Conservation (phyloP, 2,329 filamentous ascomycete genomes). For the Apiospora malaysiana region DNA sequence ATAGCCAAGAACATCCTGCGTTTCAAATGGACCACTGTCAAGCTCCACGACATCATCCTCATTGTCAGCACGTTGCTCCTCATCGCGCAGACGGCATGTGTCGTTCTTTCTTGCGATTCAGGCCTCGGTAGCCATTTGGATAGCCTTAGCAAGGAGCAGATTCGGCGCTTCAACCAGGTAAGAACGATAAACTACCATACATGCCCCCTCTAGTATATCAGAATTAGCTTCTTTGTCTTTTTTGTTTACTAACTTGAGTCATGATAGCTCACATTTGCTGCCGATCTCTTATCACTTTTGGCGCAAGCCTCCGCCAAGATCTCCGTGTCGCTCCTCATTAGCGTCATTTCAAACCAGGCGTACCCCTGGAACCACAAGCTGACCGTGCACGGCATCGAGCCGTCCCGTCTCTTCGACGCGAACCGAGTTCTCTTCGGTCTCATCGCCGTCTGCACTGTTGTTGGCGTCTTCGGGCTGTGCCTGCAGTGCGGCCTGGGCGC, state of each 20-base stretch:
- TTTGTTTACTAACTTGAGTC: background rate
- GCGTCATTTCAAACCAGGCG: constrained; percentile 1
- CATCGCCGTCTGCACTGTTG: background rate
- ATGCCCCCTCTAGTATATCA: background rate
- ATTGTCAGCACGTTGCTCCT: background rate
- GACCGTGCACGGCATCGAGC: background rate
- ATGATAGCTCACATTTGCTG: background rate
- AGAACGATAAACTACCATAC: background rate
- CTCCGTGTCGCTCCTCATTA: background rate
- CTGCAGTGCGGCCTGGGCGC: background rate
- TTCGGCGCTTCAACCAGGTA: constrained; percentile 5
- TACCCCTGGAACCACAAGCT: background rate
- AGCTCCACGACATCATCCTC: background rate
- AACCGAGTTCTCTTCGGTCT: background rate
- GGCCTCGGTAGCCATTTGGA: background rate
- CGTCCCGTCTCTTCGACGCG: background rate
- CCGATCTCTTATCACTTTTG: background rate
- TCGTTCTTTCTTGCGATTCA: background rate
- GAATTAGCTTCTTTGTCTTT: background rate
- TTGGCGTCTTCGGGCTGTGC: background rate
- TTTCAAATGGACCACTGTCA: constrained; percentile 5
- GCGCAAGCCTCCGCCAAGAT: background rate
- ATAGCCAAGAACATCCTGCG: constrained; percentile 11
- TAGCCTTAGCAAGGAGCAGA: background rate
- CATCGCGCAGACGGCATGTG: background rate